phyloP scores from a whole-genome alignment of 306 rosid species.

The Comarum palustre region DNA sequence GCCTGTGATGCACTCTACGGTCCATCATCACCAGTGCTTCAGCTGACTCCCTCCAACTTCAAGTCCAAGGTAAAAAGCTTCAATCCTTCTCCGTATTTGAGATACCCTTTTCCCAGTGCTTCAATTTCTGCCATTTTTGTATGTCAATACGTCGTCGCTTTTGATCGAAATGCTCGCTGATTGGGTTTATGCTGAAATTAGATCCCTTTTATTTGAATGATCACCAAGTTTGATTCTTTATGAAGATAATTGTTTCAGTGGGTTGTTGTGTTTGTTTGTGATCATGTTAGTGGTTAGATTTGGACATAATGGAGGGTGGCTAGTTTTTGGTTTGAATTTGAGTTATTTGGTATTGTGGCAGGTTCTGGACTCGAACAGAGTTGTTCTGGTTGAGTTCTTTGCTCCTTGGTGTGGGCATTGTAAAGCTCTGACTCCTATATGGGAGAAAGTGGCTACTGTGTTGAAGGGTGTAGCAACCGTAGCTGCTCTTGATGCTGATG shows the following conservation, averaged over 20 bases:
- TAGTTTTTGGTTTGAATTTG: slow-evolving; percentile 4
- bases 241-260: neutral
- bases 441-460: slow-evolving; percentile 92
- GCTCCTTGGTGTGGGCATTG: slow-evolving; percentile 99
- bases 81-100: neutral
- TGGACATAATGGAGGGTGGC: slow-evolving; percentile 13
- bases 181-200: neutral
- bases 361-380: slow-evolving; percentile 89
- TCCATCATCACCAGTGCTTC: slow-evolving; percentile 85
- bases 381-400: slow-evolving; percentile 91
- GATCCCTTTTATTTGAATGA: neutral
- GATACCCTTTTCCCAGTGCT: slow-evolving; percentile 12
- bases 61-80: slow-evolving; percentile 70
- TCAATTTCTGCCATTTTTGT: neutral
- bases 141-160: slow-evolving; percentile 18
- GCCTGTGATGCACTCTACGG: slow-evolving; percentile 76
- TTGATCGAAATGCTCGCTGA: neutral
- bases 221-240: slow-evolving; percentile 1
- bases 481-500: slow-evolving; percentile 96
- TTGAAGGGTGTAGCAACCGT: slow-evolving; percentile 88
- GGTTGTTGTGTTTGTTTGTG: neutral
- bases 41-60: slow-evolving; percentile 87
- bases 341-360: slow-evolving; percentile 34
- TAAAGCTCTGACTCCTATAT: slow-evolving; percentile 77
- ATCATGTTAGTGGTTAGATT: neutral